A percentile compares a stretch with the other conserved stretches of the same genome.
Evolutionary conservation across 2,329 filamentous ascomycete species (phyloP).

Genomic region (Amauroascus verrucosus): DNA sequence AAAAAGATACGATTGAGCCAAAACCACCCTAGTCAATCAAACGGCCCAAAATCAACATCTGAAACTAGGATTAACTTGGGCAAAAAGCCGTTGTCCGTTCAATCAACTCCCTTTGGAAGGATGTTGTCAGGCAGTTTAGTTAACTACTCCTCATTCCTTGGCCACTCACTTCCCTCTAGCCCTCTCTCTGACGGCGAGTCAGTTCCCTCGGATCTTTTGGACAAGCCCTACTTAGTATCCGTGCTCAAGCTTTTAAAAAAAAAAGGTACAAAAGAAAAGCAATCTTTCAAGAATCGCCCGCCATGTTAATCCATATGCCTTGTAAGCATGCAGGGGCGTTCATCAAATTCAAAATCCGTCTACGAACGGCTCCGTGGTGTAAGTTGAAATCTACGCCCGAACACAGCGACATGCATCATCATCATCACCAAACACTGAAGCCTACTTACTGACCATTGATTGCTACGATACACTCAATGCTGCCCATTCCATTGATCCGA

Average conservation of each 20-base stretch:
- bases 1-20: too few species aligned
- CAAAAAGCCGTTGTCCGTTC: too few species aligned
- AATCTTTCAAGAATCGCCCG: background rate
- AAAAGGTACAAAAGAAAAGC: background rate
- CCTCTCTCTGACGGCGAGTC: background rate
- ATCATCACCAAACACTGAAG: background rate
- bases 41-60: background rate
- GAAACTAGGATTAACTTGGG: background rate
- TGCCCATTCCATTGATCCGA: conserved; percentile 16
- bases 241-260: background rate
- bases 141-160: too few species aligned
- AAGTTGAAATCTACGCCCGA: conserved; percentile 7
- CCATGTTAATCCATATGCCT: background rate
- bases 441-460: background rate
- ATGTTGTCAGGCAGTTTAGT: too few species aligned
- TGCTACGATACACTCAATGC: conserved; percentile 8
- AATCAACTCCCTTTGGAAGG: too few species aligned
- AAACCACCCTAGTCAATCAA: too few species aligned
- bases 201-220: background rate
- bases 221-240: background rate
- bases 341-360: conserved; percentile 6
- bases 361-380: conserved; percentile 4
- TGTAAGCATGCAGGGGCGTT: conserved; percentile 7
- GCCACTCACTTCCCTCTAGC: too few species aligned
- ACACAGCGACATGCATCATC: background rate